A percentile compares a stretch with the other conserved stretches of the same genome.
Conservation (phyloP, 2,329 filamentous ascomycete species). For the Westerdykella ornata region DNA sequence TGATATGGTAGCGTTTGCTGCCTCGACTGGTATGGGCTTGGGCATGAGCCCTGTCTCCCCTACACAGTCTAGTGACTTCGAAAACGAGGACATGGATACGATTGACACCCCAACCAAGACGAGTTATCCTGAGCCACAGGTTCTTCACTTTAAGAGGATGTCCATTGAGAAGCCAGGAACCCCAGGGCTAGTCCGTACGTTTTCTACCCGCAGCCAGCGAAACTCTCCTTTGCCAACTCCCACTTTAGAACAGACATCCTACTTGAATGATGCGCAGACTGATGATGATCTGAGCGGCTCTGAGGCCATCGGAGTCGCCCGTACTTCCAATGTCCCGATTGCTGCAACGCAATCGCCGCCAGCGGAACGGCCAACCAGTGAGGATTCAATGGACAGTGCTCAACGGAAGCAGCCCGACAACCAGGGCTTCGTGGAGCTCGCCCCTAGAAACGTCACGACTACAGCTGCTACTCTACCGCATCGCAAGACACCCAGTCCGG, state of each 20-base stretch:
- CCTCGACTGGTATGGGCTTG: conserved; percentile 27
- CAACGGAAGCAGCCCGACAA: conserved; percentile 14
- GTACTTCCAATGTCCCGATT: conserved; percentile 37
- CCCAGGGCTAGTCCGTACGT: conserved; percentile 31
- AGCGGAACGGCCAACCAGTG: conserved; percentile 11
- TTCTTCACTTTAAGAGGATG: conserved; percentile 32
- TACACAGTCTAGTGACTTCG: conserved; percentile 6
- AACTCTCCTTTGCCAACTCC: conserved; percentile 16
- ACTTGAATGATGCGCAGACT: conserved; percentile 22
- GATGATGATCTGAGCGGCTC: conserved; percentile 22
- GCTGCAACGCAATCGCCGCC: conserved; percentile 24
- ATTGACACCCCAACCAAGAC: conserved; percentile 14
- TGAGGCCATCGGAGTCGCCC: conserved; percentile 39
- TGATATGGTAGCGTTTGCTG: conserved; percentile 29
- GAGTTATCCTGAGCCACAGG: conserved; percentile 21
- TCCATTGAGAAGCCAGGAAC: conserved; percentile 31
- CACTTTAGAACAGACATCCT: conserved; percentile 19
- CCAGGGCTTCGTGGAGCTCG: conserved; percentile 24
- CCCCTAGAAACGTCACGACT: conserved; percentile 21
- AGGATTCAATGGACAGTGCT: conserved; percentile 5
- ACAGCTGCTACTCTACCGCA: conserved; percentile 14
- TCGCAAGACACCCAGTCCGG: conserved; percentile 23
- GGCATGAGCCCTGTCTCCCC: conserved; percentile 17
- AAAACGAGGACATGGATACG: conserved; percentile 14
- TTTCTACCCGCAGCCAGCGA: conserved; percentile 25